Conservation (phyloP, 257 asterid species). For the Knoxia roxburghii region DNA sequence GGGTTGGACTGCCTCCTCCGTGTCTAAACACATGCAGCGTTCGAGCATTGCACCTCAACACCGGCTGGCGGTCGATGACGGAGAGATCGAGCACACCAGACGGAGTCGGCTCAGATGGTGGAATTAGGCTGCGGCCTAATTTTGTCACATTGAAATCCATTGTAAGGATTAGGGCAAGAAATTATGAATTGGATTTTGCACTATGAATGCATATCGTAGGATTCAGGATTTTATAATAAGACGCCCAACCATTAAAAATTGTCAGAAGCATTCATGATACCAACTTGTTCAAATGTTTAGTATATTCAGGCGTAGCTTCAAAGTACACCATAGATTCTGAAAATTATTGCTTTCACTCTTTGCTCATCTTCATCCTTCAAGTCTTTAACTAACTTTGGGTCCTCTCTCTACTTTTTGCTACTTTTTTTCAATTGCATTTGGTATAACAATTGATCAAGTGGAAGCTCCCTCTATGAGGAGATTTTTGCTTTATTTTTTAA, state of each 20-base stretch:
- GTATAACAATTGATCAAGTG: too few species aligned
- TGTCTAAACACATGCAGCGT: slow-evolving; percentile 40
- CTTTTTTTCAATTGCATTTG: not conserved
- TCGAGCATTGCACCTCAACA: slow-evolving; percentile 43
- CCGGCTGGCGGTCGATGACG: slow-evolving; percentile 36
- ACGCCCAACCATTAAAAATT: too few species aligned
- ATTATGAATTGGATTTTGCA: too few species aligned
- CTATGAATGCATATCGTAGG: not conserved
- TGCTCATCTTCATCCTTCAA: not conserved
- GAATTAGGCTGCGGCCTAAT: slow-evolving; percentile 20
- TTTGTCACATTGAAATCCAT: slow-evolving; percentile 38
- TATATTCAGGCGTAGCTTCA: not conserved
- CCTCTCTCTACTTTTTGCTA: not conserved
- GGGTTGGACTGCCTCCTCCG: slow-evolving; percentile 2
- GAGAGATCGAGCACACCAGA: slow-evolving; percentile 38
- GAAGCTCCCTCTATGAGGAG: too few species aligned
- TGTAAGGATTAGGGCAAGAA: not conserved
- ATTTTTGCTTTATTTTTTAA: too few species aligned
- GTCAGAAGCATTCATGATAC: not conserved
- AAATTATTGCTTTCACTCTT: slow-evolving; percentile 6
- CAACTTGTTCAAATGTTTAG: not conserved
- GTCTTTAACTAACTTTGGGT: not conserved
- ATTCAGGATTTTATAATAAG: not conserved
- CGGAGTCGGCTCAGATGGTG: slow-evolving; percentile 41
- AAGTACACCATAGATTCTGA: not conserved